Conservation (phyloP, 1,139 yeast species). For the Yamadazyma sp. region DNA sequence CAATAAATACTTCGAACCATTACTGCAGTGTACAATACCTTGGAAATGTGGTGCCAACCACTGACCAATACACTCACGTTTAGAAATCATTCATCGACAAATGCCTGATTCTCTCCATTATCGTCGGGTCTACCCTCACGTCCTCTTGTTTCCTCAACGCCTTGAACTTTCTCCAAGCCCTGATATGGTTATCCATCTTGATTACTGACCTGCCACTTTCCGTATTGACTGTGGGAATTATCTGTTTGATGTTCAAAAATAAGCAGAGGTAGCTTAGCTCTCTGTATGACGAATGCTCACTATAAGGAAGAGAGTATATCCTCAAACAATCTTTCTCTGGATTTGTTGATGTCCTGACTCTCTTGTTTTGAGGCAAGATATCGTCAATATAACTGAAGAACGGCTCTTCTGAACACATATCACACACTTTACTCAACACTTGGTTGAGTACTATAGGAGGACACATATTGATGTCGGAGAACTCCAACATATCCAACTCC, state of each 20-base stretch:
- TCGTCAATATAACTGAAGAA: constrained; percentile 26
- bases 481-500: constrained; percentile 16
- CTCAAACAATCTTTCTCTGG: constrained; percentile 32
- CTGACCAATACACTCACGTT: not conserved
- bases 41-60: too few species aligned
- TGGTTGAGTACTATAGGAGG: constrained; percentile 9
- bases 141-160: constrained; percentile 14
- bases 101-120: constrained; percentile 14
- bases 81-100: constrained; percentile 21
- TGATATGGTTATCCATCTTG: constrained; percentile 48
- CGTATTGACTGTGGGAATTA: constrained; percentile 81
- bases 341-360: constrained; percentile 18
- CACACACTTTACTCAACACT: constrained; percentile 14
- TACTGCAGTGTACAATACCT: too few species aligned
- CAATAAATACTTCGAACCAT: too few species aligned
- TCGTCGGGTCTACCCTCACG: constrained; percentile 12
- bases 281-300: constrained; percentile 89
- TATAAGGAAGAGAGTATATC: constrained; percentile 73
- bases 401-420: constrained; percentile 19
- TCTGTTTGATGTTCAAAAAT: constrained; percentile 45
- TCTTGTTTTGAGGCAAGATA: constrained; percentile 33
- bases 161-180: constrained; percentile 39
- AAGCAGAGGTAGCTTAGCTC: constrained; percentile 70
- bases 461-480: constrained; percentile 14
- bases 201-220: constrained; percentile 33